Evolutionary conservation across 345 rosid species (phyloP), one percentile per base, ranked within the genome.

Genomic region (Aquilaria malaccensis): DNA sequence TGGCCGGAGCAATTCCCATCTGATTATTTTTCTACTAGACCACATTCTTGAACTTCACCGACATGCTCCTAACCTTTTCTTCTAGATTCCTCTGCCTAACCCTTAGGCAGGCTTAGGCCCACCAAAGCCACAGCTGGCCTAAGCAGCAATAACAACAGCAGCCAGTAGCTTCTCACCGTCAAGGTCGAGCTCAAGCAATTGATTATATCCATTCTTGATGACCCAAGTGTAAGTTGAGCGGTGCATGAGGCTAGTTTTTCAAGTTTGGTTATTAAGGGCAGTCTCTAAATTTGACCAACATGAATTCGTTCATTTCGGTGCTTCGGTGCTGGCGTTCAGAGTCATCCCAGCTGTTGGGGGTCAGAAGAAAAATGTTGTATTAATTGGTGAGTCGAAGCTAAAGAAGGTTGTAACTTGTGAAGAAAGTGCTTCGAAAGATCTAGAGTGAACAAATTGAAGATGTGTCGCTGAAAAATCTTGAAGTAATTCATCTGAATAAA

Each of bases 211-310:
- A 90, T 94, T 66, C 88, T 94, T 13, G 99, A 94, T 73, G 99
- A 94, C 79, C 99, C 99, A 1, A 86, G 95, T 70, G 99, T 94
- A 30, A 94, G 99, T 62, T 68, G 96, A 56, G 97, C 90, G 67
- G 90, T 94, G 99, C 88, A 95, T 2, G 99, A 94, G 47, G 99
- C 99, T 32, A 86, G 99, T 71, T 94, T 90, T 74, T 94, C 97
- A 2, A 94, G 99, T 60, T 95, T 96, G 0, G 91, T 93, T 1
- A 97, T 94, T n/a, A 94, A 90, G 65, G 81, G 72, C 95, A 88
- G 62, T 88, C 97, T 45, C 14, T 93, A 49, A 83, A 69, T 75
- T 62, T 81, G 2, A 7, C 83, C 33, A 60, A 46, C 65, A 64
- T 83, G 7, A 63, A 75, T 22, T 43, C 78, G 7, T 45, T 76